These are phyloP conservation scores for Bruguiera hainesii DNA, from an alignment of 441 rosid genomes.

Conservation along the genomic window DNA sequence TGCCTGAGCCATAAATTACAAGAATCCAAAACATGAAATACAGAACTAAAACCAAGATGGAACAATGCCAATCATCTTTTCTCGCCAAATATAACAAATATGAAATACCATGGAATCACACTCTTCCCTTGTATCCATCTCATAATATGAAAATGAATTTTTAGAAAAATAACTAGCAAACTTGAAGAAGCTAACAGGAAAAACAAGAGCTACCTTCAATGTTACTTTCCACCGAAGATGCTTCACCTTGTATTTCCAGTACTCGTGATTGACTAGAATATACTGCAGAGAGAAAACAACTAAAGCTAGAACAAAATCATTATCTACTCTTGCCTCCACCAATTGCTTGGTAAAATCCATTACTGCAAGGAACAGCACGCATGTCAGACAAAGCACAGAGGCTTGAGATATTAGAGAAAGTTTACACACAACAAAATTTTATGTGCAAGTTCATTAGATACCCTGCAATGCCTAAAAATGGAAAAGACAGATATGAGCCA, in stretches of 20 bases:
- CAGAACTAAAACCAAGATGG: too few relatives aligned
- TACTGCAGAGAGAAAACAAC: constrained; percentile 2
- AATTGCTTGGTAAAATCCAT: background rate
- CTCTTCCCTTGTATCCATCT: constrained; percentile 66
- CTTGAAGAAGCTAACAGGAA: background rate
- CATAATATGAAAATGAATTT: too few relatives aligned
- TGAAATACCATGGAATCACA: constrained; percentile 28
- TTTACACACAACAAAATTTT: background rate
- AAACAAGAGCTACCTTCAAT: background rate
- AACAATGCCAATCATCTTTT: too few relatives aligned
- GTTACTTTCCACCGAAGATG: background rate
- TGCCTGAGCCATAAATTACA: background rate
- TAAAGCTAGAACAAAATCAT: constrained; percentile 1
- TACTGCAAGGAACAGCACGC: background rate
- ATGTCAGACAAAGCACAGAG: background rate
- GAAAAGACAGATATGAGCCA: background rate
- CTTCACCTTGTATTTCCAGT: constrained; percentile 7
- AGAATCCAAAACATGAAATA: background rate
- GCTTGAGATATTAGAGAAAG: background rate
- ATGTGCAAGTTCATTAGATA: background rate
- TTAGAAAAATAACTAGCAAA: constrained; percentile 16
- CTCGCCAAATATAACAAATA: too few relatives aligned
- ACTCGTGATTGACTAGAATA: background rate
- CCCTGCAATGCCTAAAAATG: background rate
- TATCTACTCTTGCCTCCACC: background rate